phyloP scores from a whole-genome alignment of 768 basidiomycete species.

The Chalciporus chontae region DNA sequence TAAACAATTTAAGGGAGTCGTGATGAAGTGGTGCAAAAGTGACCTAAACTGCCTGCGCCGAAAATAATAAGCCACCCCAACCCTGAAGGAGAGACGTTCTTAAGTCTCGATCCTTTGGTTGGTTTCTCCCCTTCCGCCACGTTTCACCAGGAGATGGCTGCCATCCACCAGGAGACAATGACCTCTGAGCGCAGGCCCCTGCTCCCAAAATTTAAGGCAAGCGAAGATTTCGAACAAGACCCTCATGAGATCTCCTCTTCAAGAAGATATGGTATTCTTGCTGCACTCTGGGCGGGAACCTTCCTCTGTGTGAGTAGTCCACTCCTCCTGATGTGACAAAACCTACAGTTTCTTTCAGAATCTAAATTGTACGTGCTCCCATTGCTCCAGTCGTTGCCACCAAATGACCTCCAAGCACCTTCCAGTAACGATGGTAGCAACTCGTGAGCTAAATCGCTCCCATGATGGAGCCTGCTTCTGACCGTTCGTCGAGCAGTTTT shows the following conservation, averaged over 20 bases:
- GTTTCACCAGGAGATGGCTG: no score
- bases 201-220: slow-evolving; percentile 7
- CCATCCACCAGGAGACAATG: background rate
- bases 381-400: background rate
- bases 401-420: background rate
- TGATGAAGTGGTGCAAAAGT: no score
- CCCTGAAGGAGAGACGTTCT: no score
- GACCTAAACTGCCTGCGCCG: no score
- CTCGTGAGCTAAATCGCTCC: background rate
- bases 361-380: background rate
- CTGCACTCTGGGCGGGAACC: slow-evolving; percentile 64
- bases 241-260: slow-evolving; percentile 58
- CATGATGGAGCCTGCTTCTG: background rate
- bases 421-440: background rate
- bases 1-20: no score
- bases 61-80: no score
- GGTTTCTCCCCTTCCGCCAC: no score
- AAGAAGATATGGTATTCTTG: slow-evolving; percentile 60
- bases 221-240: slow-evolving; percentile 28
- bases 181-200: slow-evolving; percentile 28
- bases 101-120: no score
- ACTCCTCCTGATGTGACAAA: no score
- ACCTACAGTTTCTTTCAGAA: background rate
- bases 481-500: slow-evolving; percentile 1
- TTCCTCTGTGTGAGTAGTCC: slow-evolving; percentile 61